A percentile compares a stretch with the other conserved stretches of the same genome.
These are phyloP conservation scores for Cucurbita maxima DNA, from an alignment of 306 rosid species.

Conservation along the genomic window DNA sequence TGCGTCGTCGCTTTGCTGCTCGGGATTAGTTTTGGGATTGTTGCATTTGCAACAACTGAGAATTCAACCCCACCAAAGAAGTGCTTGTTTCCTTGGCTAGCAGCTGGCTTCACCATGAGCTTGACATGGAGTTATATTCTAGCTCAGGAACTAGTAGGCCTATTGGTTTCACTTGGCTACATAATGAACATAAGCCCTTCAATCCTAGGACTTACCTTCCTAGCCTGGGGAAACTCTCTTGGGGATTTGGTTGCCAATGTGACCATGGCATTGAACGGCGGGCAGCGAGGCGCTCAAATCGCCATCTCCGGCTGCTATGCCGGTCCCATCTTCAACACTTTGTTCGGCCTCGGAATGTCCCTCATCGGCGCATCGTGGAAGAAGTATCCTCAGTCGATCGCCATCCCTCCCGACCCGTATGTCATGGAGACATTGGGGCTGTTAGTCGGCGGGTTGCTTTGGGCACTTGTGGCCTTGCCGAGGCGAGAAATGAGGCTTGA, in stretches of 20 bases:
- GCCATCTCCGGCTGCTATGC: slow-evolving; percentile 73
- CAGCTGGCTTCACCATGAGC: slow-evolving; percentile 63
- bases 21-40: slow-evolving; percentile 40
- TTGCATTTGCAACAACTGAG: slow-evolving; percentile 33
- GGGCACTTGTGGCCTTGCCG: slow-evolving; percentile 63
- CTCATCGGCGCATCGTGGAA: slow-evolving; percentile 39
- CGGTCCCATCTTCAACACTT: slow-evolving; percentile 55
- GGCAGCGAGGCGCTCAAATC: slow-evolving; percentile 58
- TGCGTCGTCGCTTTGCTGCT: slow-evolving; percentile 19
- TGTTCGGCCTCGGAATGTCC: slow-evolving; percentile 64
- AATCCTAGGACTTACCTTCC: slow-evolving; percentile 59
- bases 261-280: slow-evolving; percentile 62
- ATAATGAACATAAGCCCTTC: slow-evolving; percentile 71
- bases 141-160: slow-evolving; percentile 54
- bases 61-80: slow-evolving; percentile 44
- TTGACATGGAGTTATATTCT: slow-evolving; percentile 63
- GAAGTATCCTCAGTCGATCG: slow-evolving; percentile 27
- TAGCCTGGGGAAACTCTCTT: slow-evolving; percentile 92
- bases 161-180: slow-evolving; percentile 46
- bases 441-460: slow-evolving; percentile 45
- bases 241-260: slow-evolving; percentile 61
- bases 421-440: slow-evolving; percentile 36
- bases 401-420: slow-evolving; percentile 29
- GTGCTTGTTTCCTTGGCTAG: slow-evolving; percentile 48
- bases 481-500: slow-evolving; percentile 46